phyloP scores from a whole-genome alignment of 1,284 basidiomycete species.

The Coniferiporia weirii region DNA sequence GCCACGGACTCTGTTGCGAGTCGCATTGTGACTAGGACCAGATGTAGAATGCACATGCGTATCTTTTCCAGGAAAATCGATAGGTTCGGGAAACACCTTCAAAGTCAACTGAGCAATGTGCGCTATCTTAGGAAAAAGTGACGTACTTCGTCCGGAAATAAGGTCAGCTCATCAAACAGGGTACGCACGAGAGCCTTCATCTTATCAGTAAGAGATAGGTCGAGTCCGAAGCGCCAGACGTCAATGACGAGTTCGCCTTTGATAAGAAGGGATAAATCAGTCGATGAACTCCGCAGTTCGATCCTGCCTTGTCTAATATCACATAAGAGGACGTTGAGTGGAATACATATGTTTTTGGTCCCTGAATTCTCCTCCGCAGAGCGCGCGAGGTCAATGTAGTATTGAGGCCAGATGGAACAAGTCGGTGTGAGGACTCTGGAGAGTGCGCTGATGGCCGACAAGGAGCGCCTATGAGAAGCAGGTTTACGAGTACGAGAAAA shows the following conservation, averaged over 20 bases:
- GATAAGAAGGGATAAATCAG: slow-evolving; percentile 10
- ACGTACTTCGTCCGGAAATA: slow-evolving; percentile 3
- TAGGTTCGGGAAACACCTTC: background rate
- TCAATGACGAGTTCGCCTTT: background rate
- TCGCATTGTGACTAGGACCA: too few species aligned
- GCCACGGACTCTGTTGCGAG: background rate
- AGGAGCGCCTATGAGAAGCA: background rate
- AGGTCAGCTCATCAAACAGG: slow-evolving; percentile 3
- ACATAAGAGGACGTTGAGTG: background rate
- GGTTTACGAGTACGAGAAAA: background rate
- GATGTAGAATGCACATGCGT: background rate
- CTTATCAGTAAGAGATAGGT: background rate
- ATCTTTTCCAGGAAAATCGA: background rate
- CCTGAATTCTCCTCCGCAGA: background rate
- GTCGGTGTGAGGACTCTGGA: slow-evolving; percentile 14
- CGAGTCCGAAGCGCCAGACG: slow-evolving; percentile 9
- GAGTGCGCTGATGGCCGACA: slow-evolving; percentile 5
- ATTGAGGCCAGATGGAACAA: slow-evolving; percentile 11
- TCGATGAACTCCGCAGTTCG: slow-evolving; percentile 7
- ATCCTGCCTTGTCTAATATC: slow-evolving; percentile 11
- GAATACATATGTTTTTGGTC: background rate
- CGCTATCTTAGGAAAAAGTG: background rate
- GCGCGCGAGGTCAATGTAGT: slow-evolving; percentile 4
- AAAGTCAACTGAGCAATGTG: background rate
- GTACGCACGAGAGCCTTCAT: background rate